Base-by-base conservation (phyloP, 257 asterid species). In the Solanum pimpinellifolium region DNA sequence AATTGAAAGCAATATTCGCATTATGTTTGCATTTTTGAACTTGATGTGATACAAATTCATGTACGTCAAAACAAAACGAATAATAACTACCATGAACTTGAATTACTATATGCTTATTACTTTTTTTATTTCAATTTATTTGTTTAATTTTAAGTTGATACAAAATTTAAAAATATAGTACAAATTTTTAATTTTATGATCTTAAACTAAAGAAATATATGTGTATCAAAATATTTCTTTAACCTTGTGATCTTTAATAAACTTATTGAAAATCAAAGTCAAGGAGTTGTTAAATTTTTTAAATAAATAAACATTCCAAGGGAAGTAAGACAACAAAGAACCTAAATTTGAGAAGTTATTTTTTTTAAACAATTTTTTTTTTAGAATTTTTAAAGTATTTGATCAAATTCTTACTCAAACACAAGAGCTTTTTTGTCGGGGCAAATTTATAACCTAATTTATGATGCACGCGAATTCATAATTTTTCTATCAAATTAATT, bases 151-250 rank as follows among this genome's bases (percentile, higher is more conserved):
- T 56, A 18, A 56, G 8, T 18, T 56, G 65, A 56, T 18, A 56
- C 1, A 0, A 0, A 52, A 1, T 49, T 52, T 5, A 1, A 11
- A 44, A 44, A 44, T 11, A 44, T 10, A 42, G 1, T 42, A 3
- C 0, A 52, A 52, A 52, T 3, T 18, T 56, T 56, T 18, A 6
- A 7, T 56, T 10, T 52, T 52, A 6, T 52, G 4, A 52, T 52
- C 62, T 16, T 23, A 60, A 62, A n/a, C 31, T 62, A 62, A 62
- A 23, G 1, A 23, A 56, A 56, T 62, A 62, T 23, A 3, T 62
- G 11, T 62, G 69, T 62, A 62, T 2, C 7, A 62, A 62, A 62
- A 62, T 62, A n/a, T 23, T 23, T 6, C 2, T 60, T 62, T 23
- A 11, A 62, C 1, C 7, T 60, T 10, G 5, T 23, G 29, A 10